A percentile compares a stretch with the other conserved stretches of the same genome.
These are phyloP conservation scores for Mycena venus DNA, from an alignment of 768 basidiomycete genomes.

Conservation along the genomic window DNA sequence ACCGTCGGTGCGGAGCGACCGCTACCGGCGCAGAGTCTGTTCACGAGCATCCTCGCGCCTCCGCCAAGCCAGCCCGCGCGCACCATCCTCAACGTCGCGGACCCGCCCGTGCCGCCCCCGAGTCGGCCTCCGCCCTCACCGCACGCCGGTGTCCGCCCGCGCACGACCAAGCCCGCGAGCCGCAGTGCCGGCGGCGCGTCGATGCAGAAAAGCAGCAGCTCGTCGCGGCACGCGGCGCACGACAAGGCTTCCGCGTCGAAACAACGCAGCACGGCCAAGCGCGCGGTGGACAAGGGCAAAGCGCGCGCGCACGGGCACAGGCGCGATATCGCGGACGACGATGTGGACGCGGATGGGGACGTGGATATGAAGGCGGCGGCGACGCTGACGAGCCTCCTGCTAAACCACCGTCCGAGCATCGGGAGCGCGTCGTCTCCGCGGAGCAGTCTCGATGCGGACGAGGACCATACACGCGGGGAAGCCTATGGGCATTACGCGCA, in stretches of 20 bases:
- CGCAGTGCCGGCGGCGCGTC: conserved; percentile 63
- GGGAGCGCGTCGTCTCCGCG: conserved; percentile 77
- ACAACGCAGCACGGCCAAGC: conserved; percentile 52
- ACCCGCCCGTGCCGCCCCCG: conserved; percentile 75
- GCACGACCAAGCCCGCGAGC: conserved; percentile 54
- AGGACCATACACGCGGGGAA: conserved; percentile 73
- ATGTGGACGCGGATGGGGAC: conserved; percentile 65
- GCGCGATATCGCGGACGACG: conserved; percentile 25
- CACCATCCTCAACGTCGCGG: conserved; percentile 81
- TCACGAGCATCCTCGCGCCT: conserved; percentile 80
- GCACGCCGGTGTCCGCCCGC: conserved; percentile 46
- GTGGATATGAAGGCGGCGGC: conserved; percentile 89
- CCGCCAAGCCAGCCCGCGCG: conserved; percentile 83
- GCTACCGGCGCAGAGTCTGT: conserved; percentile 67
- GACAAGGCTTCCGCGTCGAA: conserved; percentile 39
- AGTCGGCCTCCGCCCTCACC: conserved; percentile 61
- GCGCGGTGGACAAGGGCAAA: conserved; percentile 62
- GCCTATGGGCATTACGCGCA: conserved; percentile 75
- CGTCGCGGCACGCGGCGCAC: conserved; percentile 44
- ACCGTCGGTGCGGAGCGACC: conserved; percentile 51
- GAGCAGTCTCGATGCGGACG: conserved; percentile 79
- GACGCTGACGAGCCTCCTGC: conserved; percentile 79
- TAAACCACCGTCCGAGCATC: conserved; percentile 75
- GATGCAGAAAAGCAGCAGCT: conserved; percentile 55
- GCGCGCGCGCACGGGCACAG: not conserved